A percentile compares a stretch with the other conserved stretches of the same genome.
phyloP scores from a whole-genome alignment of 208 protist genomes.

The Entamoeba histolytica region DNA sequence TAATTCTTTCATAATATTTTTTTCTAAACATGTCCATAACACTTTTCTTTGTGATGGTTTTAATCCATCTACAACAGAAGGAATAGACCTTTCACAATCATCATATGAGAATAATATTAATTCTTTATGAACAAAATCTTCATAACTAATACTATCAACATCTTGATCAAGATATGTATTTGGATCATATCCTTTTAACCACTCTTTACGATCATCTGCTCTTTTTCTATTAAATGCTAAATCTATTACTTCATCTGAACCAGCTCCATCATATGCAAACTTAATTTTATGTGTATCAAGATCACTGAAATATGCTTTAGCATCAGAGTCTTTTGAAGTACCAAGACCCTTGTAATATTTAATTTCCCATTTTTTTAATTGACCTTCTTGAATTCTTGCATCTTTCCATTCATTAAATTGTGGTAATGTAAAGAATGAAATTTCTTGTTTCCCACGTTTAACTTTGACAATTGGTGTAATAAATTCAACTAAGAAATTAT shows the following conservation, averaged over 20 bases:
- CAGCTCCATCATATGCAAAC: conserved; percentile 58
- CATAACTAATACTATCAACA: conserved; percentile 55
- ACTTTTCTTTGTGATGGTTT: conserved; percentile 98
- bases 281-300: conserved; percentile 75
- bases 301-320: conserved; percentile 93
- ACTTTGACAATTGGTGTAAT: conserved; percentile 99
- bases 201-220: conserved; percentile 70
- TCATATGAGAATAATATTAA: conserved; percentile 93
- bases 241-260: conserved; percentile 72
- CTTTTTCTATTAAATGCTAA: conserved; percentile 90
- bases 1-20: conserved; percentile 77
- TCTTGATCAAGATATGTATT: conserved; percentile 50
- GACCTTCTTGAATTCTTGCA: conserved; percentile 30
- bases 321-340: conserved; percentile 58
- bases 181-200: neutral
- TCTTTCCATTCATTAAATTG: conserved; percentile 85
- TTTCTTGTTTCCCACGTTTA: conserved; percentile 45
- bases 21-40: conserved; percentile 94
- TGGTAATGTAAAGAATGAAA: conserved; percentile 92
- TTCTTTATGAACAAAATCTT: conserved; percentile 94
- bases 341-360: conserved; percentile 86
- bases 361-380: conserved; percentile 62
- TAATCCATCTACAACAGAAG: conserved; percentile 81
- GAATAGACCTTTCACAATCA: conserved; percentile 69
- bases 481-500: conserved; percentile 93